phyloP scores from a whole-genome alignment of 1,284 basidiomycete species.

The Exsudoporus floridanus region DNA sequence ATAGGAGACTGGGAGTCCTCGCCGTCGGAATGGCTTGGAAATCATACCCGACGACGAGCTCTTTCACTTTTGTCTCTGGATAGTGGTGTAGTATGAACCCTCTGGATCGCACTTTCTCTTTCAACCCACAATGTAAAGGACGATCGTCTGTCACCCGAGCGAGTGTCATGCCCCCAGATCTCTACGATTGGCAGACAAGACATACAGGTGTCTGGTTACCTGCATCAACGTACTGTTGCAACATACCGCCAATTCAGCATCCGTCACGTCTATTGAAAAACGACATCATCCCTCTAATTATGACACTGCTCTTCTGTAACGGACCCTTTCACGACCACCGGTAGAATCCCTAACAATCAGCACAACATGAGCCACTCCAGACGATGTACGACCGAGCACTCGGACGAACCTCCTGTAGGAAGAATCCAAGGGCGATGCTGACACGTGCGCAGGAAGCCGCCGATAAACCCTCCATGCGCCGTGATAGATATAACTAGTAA shows the following conservation, averaged over 20 bases:
- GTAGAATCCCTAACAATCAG: slow-evolving; percentile 22
- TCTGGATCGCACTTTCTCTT: no score
- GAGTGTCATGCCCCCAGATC: neutral
- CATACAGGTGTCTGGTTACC: neutral
- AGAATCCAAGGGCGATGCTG: slow-evolving; percentile 47
- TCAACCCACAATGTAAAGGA: no score
- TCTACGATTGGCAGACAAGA: neutral
- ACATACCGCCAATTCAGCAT: neutral
- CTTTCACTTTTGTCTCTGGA: no score
- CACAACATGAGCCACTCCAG: neutral
- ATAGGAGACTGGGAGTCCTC: no score
- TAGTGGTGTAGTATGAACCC: no score
- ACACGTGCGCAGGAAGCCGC: slow-evolving; percentile 48
- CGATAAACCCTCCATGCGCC: slow-evolving; percentile 60
- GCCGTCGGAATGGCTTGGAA: no score
- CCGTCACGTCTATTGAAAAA: no score
- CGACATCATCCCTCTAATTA: slow-evolving; percentile 8
- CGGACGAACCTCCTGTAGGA: slow-evolving; percentile 58
- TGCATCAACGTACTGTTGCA: neutral
- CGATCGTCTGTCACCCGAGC: neutral
- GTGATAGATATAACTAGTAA: slow-evolving; percentile 62
- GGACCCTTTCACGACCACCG: slow-evolving; percentile 25
- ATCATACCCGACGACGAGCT: no score
- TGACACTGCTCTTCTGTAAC: neutral
- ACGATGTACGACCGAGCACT: neutral